Conservation (phyloP, 176 grass and related monocot genomes). For the Ensete ventricosum region DNA sequence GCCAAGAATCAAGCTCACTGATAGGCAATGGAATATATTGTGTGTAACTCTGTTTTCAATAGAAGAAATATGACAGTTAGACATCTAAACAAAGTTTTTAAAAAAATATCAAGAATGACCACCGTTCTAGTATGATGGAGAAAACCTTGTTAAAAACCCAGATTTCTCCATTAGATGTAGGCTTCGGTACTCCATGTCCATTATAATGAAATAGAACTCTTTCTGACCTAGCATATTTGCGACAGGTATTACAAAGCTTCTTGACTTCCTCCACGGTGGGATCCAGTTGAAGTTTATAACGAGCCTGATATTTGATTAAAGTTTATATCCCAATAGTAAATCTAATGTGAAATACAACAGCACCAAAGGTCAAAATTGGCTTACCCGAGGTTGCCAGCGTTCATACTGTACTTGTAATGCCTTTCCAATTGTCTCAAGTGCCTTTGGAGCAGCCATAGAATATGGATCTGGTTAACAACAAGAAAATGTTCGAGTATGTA, state of each 20-base stretch:
- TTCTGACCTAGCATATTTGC: conserved; percentile 95
- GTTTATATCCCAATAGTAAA: conserved; percentile 12
- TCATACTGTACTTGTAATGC: conserved; percentile 90
- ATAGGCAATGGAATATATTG: conserved; percentile 96
- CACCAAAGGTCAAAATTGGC: not conserved
- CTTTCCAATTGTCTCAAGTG: conserved; percentile 93
- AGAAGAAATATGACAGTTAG: conserved; percentile 1
- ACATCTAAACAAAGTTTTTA: not conserved
- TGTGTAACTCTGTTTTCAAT: conserved; percentile 73
- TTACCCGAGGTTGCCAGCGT: conserved; percentile 88
- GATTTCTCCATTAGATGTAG: conserved; percentile 92
- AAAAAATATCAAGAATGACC: not conserved
- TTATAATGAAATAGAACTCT: conserved; percentile 99
- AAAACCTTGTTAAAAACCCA: conserved; percentile 99
- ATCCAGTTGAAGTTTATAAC: conserved; percentile 90
- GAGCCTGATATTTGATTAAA: conserved; percentile 32
- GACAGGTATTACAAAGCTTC: conserved; percentile 90
- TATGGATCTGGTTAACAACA: conserved; percentile 64
- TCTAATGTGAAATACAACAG: not conserved
- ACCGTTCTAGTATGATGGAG: not conserved
- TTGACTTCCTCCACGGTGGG: conserved; percentile 93
- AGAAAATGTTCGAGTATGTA: not conserved
- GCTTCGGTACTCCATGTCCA: conserved; percentile 93
- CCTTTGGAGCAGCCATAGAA: conserved; percentile 84
- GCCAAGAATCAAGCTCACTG: conserved; percentile 89